These are phyloP conservation scores for Colletotrichum trifolii DNA, from an alignment of 2,329 filamentous ascomycete species.

Conservation along the genomic window DNA sequence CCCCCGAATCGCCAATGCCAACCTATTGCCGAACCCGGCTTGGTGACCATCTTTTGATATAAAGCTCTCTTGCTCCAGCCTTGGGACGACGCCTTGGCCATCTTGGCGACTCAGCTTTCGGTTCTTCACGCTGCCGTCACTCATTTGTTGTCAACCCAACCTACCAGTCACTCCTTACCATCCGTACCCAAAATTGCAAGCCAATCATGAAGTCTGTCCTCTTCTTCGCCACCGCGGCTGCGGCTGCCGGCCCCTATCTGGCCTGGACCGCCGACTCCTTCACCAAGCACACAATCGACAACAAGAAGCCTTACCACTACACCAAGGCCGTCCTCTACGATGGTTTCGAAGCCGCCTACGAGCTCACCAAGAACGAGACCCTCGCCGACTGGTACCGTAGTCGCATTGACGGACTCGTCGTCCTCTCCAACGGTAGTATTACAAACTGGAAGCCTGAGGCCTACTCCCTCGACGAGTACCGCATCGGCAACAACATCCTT, in stretches of 20 bases:
- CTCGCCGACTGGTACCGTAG: conserved; percentile 57
- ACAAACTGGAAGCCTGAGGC: conserved; percentile 40
- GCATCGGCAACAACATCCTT: conserved; percentile 63
- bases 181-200: neutral
- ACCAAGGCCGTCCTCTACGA: conserved; percentile 58
- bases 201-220: conserved; percentile 32
- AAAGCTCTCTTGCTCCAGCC: conserved; percentile 15
- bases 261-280: conserved; percentile 60
- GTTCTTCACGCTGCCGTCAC: conserved; percentile 26
- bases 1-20: neutral
- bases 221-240: conserved; percentile 35
- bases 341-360: conserved; percentile 58
- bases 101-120: conserved; percentile 28
- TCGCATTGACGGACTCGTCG: conserved; percentile 57
- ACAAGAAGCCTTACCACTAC: conserved; percentile 55
- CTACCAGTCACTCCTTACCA: conserved; percentile 16
- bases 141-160: neutral
- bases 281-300: conserved; percentile 51
- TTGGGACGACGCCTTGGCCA: neutral
- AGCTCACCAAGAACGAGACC: conserved; percentile 55
- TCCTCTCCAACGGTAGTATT: conserved; percentile 58
- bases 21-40: conserved; percentile 24
- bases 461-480: conserved; percentile 65
- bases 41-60: conserved; percentile 22
- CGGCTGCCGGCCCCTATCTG: conserved; percentile 43